phyloP scores from a whole-genome alignment of 2,329 filamentous ascomycete genomes.

The Scedosporium apiospermum region DNA sequence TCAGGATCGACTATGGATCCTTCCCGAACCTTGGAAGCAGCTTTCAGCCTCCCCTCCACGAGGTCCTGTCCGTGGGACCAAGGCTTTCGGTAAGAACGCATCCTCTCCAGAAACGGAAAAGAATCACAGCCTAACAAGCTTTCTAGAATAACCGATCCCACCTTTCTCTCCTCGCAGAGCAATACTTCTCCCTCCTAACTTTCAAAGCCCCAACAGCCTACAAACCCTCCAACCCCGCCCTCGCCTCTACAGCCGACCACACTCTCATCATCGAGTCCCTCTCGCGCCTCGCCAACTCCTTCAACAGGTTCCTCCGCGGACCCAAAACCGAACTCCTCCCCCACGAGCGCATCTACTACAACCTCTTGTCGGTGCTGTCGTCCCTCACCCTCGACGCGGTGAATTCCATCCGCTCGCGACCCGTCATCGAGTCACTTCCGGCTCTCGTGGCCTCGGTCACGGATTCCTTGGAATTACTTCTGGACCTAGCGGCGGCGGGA shows the following conservation, averaged over 20 bases:
- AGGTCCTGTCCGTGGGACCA: slow-evolving; percentile 40
- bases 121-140: background rate
- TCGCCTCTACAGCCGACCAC: slow-evolving; percentile 30
- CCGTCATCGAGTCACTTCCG: slow-evolving; percentile 2
- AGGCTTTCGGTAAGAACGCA: slow-evolving; percentile 33
- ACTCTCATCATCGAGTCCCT: slow-evolving; percentile 33
- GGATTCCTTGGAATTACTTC: slow-evolving; percentile 5
- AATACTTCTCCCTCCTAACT: slow-evolving; percentile 38
- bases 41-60: slow-evolving; percentile 27
- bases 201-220: slow-evolving; percentile 40
- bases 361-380: slow-evolving; percentile 30
- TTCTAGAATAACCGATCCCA: slow-evolving; percentile 38
- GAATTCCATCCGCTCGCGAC: background rate
- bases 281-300: slow-evolving; percentile 29
- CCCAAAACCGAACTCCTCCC: slow-evolving; percentile 23
- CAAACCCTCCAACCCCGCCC: slow-evolving; percentile 32
- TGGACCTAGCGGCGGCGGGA: slow-evolving; percentile 5
- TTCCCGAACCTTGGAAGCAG: slow-evolving; percentile 37
- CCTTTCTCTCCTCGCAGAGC: slow-evolving; percentile 37
- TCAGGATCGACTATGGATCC: slow-evolving; percentile 41
- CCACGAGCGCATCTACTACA: slow-evolving; percentile 34
- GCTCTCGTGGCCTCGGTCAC: slow-evolving; percentile 5
- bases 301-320: slow-evolving; percentile 27
- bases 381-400: slow-evolving; percentile 4
- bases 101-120: slow-evolving; percentile 11